Evolutionary conservation across 805 yeast genomes (phyloP).

Genomic region (Kregervanrija delftensis): DNA sequence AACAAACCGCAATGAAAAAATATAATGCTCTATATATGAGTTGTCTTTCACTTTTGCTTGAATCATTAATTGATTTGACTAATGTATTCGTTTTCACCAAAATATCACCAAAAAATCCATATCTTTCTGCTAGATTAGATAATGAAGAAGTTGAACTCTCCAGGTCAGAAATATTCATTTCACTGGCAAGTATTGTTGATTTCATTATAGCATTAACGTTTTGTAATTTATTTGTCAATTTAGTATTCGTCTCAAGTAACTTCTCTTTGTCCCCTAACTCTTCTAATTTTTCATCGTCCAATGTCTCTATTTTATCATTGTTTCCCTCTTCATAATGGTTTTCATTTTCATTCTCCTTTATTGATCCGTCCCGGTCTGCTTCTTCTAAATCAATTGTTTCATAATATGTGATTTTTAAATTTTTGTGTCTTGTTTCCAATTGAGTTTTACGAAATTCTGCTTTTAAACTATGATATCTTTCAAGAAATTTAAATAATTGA

Average conservation of each 20-base stretch:
- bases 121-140: slow-evolving; percentile 33
- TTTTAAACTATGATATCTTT: slow-evolving; percentile 21
- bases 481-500: slow-evolving; percentile 13
- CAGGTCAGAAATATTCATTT: slow-evolving; percentile 40
- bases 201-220: slow-evolving; percentile 41
- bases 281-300: slow-evolving; percentile 21
- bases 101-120: slow-evolving; percentile 34
- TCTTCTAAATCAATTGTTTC: slow-evolving; percentile 10
- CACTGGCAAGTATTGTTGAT: slow-evolving; percentile 44
- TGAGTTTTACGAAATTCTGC: slow-evolving; percentile 23
- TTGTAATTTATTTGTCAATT: slow-evolving; percentile 41
- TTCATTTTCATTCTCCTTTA: neutral
- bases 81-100: slow-evolving; percentile 37
- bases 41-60: slow-evolving; percentile 41
- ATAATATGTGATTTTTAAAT: slow-evolving; percentile 7
- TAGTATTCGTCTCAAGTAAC: slow-evolving; percentile 38
- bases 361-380: neutral
- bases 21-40: slow-evolving; percentile 42
- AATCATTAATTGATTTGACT: slow-evolving; percentile 45
- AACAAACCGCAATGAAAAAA: slow-evolving; percentile 37
- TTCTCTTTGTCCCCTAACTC: slow-evolving; percentile 32
- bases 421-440: slow-evolving; percentile 18
- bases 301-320: slow-evolving; percentile 7
- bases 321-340: slow-evolving; percentile 2
- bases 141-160: slow-evolving; percentile 41